Evolutionary conservation across 768 basidiomycete species (phyloP).

Genomic region (Termitomyces heimii): DNA sequence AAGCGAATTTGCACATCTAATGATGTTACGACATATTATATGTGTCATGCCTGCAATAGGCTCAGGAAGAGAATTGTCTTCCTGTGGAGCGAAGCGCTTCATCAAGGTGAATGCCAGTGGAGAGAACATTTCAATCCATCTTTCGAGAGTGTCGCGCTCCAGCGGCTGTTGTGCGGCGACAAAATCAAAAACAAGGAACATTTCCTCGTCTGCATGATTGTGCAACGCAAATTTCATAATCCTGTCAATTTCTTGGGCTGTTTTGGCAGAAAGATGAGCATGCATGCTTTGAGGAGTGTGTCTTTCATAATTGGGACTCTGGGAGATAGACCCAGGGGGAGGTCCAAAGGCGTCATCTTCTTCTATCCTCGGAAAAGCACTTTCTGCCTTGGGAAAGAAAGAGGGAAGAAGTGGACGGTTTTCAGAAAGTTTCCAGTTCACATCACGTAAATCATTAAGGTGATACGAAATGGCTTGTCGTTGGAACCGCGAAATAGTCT

Average conservation of each 20-base stretch:
- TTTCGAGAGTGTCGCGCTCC: slow-evolving; percentile 19
- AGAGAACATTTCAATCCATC: slow-evolving; percentile 47
- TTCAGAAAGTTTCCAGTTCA: slow-evolving; percentile 32
- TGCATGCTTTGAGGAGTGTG: slow-evolving; percentile 22
- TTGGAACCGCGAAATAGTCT: slow-evolving; percentile 36
- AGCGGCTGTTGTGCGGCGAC: slow-evolving; percentile 26
- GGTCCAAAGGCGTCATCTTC: not conserved
- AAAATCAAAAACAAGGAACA: slow-evolving; percentile 44
- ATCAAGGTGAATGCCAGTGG: slow-evolving; percentile 49
- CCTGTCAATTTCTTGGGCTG: slow-evolving; percentile 23
- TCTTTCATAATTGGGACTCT: slow-evolving; percentile 4
- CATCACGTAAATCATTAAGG: slow-evolving; percentile 31
- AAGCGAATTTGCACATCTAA: slow-evolving; percentile 49
- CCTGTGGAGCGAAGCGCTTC: slow-evolving; percentile 39
- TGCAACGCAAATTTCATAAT: slow-evolving; percentile 35
- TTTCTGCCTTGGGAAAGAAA: slow-evolving; percentile 20
- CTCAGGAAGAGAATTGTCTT: slow-evolving; percentile 22
- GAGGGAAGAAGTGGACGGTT: slow-evolving; percentile 22
- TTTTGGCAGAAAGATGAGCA: slow-evolving; percentile 18
- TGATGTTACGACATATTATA: slow-evolving; percentile 38
- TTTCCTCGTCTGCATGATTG: slow-evolving; percentile 50
- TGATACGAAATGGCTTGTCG: slow-evolving; percentile 35
- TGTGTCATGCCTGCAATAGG: slow-evolving; percentile 23
- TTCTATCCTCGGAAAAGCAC: slow-evolving; percentile 2
- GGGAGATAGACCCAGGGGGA: not conserved